Base-by-base conservation (phyloP, 2,329 filamentous ascomycete species). In the Cladophialophora carrionii region DNA sequence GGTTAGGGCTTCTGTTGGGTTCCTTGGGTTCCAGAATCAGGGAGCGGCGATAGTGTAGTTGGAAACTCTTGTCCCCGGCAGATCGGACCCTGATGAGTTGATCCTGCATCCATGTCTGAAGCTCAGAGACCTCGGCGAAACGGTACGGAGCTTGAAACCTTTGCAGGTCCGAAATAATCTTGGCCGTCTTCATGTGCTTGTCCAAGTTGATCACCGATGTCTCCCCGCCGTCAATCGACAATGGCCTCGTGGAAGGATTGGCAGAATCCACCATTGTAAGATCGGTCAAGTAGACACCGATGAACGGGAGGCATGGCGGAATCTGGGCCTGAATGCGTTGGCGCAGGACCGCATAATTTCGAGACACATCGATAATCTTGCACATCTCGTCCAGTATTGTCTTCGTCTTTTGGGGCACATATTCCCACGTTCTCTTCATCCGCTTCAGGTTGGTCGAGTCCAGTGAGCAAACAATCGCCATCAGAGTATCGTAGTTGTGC, bases 231-330 rank as follows among this genome's bases (percentile, higher is more conserved):
- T 90, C 86, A 14, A 74, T 82, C 0, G 86, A 86, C 22, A 96
- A 85, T 72, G 89, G 89, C 73, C 94, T 91, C 2, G 89, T 93
- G 4, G 91, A 87, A 37, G 91, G 90, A 76, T 98, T 98, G 67
- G 95, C 95, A 69, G 94, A 92, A 74, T 98, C 92, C 61, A 96
- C 90, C 78, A 99, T 98, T 0, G 93, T 97, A 43, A 99, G 82
- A 75, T 99, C 95, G 0, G 95, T 99, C 46, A 99, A 83, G 76
- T 97, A 98, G 79, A 96, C 96, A 69, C 95, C 95, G 2, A 99
- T 86, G 76, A 98, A 99, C 0, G 95, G 95, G 60, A 99, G 84
- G 75, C 95, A 99, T 4, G 95, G 94, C 0, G 93, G 91, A 0
- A 96, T 88, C 61, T 96, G 91, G 72, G 91, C 89, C 71, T 94